Base-by-base conservation (phyloP, 1,139 yeast genomes). In the Kodamaea arcana region DNA sequence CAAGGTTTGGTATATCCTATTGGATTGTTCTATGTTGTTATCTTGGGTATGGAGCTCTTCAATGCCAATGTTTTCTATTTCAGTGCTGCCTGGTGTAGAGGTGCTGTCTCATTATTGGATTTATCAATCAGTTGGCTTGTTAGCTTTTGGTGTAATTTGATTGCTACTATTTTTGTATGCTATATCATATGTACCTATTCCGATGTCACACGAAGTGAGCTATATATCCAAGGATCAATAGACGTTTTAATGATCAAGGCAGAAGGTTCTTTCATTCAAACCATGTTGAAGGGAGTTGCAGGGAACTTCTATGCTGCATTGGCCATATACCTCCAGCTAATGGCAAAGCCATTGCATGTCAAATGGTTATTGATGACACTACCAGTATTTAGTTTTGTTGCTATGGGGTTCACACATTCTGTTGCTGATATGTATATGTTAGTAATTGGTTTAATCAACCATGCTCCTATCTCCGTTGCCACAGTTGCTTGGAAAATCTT, bases 301-400 rank as follows among this genome's bases (percentile, higher is more conserved):
- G 90, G 92, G 23, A 85, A 85, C 52, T 83, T 83, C 50, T 81
- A 69, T 49, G 94, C 84, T 16, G 76, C 81, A 34, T 58, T 84
- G 31, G 94, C 88, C 0, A 78, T 83, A 8, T 84, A 83, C 55
- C 58, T 84, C 35, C 94, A 84, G 51, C 60, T 85, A 24, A 74
- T 83, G 79, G 83, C 83, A 7, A 83, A 81, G 48, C 94, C 94
- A 0, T 49, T 80, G n/a, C 94, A 84, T 51, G 94, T 85, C 27
- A 83, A 83, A 48, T 68, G 81, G 30, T 30, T 82, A n/a, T 58
- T 81, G 63, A 72, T 84, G 62, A 47, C 66, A 6, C 52, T 83
- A 16, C 94, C 94, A 0, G 67, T 84, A 10, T 81, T 83, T 56
- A 76, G 88, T 0, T 82, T 84, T 54, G 94, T 83, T 7, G 48